Evolutionary conservation across 495 filamentous ascomycete genomes (phyloP), one percentile per base, ranked within the genome.

Genomic region (Xylaria sp.): DNA sequence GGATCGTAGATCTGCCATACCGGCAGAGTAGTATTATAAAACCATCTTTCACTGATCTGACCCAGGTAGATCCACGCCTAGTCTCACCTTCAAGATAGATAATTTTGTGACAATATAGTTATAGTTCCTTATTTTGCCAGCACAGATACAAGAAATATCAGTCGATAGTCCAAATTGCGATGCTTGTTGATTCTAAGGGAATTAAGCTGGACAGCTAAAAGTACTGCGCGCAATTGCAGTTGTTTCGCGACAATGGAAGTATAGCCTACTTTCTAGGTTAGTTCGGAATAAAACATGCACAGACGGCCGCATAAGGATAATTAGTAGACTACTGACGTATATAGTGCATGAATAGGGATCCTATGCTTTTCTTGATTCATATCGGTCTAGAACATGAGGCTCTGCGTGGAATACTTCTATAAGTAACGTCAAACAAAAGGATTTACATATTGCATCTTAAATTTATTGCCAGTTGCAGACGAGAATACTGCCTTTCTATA

Each of bases 341-440:
- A 29, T 40, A 15, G n/a, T 17, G 48, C 64, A 67, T 41, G n/a
- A 55, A 43, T 41, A 26, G n/a, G 64, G 48, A 55, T 67, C 35
- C 21, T 26, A 37, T 29, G 43, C 3, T 11, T 33, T 11, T 43
- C 64, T 29, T 2, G 17, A 43, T n/a, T 55, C 48, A 41, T 55
- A 14, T 2, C 3, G 33, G n/a, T 55, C 64, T 67, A 67, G 64
- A 67, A 40, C 48, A 29, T 67, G 64, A 21, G 48, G 64, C 64
- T 67, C 64, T 67, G 64, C 35, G n/a, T 52, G 1, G 33, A 7
- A 67, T 41, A 9, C 12, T n/a, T 31, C 46, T 31, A 29, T 31
- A 17, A 29, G 8, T 21, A 26, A 53, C 64, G 12, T 67, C 64
- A 43, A 43, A 19, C 14, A 4, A 43, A 67, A 7, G 15, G 26